Evolutionary conservation across 768 basidiomycete species (phyloP).

Genomic region (Glaciozyma antarctica): DNA sequence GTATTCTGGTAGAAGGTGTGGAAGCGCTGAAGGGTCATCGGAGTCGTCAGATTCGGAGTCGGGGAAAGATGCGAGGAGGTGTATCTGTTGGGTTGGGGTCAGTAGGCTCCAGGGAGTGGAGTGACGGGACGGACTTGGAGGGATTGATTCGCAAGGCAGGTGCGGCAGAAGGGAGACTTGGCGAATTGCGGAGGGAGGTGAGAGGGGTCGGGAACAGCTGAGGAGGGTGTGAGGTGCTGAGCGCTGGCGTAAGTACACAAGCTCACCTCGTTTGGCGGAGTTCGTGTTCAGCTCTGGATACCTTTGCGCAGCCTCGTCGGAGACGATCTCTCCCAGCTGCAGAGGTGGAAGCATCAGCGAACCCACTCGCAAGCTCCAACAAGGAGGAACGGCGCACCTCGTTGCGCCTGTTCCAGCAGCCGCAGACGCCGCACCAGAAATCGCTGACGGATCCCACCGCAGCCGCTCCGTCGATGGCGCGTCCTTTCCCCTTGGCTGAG

Average conservation of each 20-base stretch:
- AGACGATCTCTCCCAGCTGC: slow-evolving; percentile 61
- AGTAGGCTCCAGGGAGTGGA: slow-evolving; percentile 68
- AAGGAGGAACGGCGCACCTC: slow-evolving; percentile 8
- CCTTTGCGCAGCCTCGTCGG: slow-evolving; percentile 82
- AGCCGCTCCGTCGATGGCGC: slow-evolving; percentile 2
- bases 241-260: neutral
- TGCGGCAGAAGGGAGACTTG: slow-evolving; percentile 61
- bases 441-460: neutral
- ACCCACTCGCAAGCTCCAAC: accelerated
- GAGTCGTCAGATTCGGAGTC: slow-evolving; percentile 45
- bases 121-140: slow-evolving; percentile 58
- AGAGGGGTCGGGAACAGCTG: slow-evolving; percentile 4
- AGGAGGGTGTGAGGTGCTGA: neutral
- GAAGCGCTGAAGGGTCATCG: neutral
- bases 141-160: slow-evolving; percentile 86
- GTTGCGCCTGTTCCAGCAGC: slow-evolving; percentile 60
- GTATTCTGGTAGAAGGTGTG: slow-evolving; percentile 57
- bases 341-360: neutral
- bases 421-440: slow-evolving; percentile 32
- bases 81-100: slow-evolving; percentile 74
- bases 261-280: slow-evolving; percentile 58
- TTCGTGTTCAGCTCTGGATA: slow-evolving; percentile 59
- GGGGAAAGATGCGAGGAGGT: slow-evolving; percentile 22
- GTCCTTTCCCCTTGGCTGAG: slow-evolving; percentile 5
- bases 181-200: neutral